phyloP scores from a whole-genome alignment of 352 stramenopile species.

The Phytophthora hibernalis region DNA sequence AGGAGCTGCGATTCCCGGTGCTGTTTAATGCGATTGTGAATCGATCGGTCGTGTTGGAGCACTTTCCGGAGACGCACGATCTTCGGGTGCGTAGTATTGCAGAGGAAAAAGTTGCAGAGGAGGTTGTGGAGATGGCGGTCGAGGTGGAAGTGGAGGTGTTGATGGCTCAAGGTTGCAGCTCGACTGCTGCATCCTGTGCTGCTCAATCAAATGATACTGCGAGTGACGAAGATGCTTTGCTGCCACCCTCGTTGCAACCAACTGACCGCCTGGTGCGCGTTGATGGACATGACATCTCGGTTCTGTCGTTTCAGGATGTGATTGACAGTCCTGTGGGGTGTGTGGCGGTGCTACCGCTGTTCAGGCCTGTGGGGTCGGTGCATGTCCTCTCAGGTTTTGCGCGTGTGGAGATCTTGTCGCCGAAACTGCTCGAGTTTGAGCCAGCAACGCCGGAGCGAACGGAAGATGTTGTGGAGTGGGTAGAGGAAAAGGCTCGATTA shows the following conservation, averaged over 20 bases:
- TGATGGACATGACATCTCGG: constrained; percentile 51
- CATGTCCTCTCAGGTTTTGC: constrained; percentile 70
- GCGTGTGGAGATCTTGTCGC: constrained; percentile 64
- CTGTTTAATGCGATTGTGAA: constrained; percentile 32
- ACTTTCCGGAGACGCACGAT: constrained; percentile 29
- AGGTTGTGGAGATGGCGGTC: constrained; percentile 11
- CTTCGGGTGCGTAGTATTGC: constrained; percentile 32
- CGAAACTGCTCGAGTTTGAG: constrained; percentile 59
- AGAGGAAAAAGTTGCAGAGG: constrained; percentile 13
- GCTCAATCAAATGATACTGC: constrained; percentile 1
- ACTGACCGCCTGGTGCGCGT: constrained; percentile 59
- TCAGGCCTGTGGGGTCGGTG: constrained; percentile 34
- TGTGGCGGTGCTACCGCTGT: constrained; percentile 56
- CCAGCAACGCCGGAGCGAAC: constrained; percentile 41
- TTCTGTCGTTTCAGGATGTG: constrained; percentile 53
- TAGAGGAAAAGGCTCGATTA: constrained; percentile 32
- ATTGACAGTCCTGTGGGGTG: constrained; percentile 50
- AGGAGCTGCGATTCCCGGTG: constrained; percentile 44
- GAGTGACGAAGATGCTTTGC: constrained; percentile 17
- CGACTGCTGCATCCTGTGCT: constrained; percentile 9
- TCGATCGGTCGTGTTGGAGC: constrained; percentile 37
- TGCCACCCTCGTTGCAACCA: constrained; percentile 33
- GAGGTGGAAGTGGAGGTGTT: constrained; percentile 16
- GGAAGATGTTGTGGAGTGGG: constrained; percentile 44
- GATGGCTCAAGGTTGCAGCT: constrained; percentile 16